Percentiles rank a stretch among this genome's conserved stretches.
Conservation (phyloP, 2,329 filamentous ascomycete species). For the Cyanodermella asteris region DNA sequence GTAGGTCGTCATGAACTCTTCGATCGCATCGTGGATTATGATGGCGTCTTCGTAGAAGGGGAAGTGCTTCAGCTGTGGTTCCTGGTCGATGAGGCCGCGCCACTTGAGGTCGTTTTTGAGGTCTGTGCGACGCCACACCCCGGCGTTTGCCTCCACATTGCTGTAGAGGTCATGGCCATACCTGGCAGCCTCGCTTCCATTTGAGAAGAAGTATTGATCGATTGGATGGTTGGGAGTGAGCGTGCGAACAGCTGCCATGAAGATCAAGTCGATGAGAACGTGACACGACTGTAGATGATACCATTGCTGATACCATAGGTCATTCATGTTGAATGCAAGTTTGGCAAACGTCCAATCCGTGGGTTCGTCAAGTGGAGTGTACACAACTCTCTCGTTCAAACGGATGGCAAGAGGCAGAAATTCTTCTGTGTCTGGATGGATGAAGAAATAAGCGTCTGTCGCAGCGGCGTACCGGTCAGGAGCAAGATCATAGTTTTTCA, state of each 20-base stretch:
- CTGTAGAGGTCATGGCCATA: no score
- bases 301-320: slow-evolving; percentile 10
- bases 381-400: slow-evolving; percentile 23
- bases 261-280: slow-evolving; percentile 22
- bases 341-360: slow-evolving; percentile 30
- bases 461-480: slow-evolving; percentile 18
- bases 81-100: slow-evolving; percentile 17
- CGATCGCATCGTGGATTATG: slow-evolving; percentile 16
- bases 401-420: slow-evolving; percentile 28
- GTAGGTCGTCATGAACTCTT: slow-evolving; percentile 19
- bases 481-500: slow-evolving; percentile 10
- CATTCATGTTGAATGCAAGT: slow-evolving; percentile 27
- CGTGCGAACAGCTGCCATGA: slow-evolving; percentile 24
- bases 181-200: no score
- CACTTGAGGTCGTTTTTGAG: slow-evolving; percentile 16
- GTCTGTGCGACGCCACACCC: slow-evolving; percentile 18
- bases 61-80: slow-evolving; percentile 7
- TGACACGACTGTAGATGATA: slow-evolving; percentile 19
- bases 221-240: slow-evolving; percentile 25
- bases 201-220: no score
- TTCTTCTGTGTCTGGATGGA: slow-evolving; percentile 17
- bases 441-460: slow-evolving; percentile 27
- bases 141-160: no score
- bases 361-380: slow-evolving; percentile 22
- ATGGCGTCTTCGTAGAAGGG: slow-evolving; percentile 24